These are phyloP conservation scores for Stephanodiscus minutulus DNA, from an alignment of 108 stramenopile genomes.

Conservation along the genomic window DNA sequence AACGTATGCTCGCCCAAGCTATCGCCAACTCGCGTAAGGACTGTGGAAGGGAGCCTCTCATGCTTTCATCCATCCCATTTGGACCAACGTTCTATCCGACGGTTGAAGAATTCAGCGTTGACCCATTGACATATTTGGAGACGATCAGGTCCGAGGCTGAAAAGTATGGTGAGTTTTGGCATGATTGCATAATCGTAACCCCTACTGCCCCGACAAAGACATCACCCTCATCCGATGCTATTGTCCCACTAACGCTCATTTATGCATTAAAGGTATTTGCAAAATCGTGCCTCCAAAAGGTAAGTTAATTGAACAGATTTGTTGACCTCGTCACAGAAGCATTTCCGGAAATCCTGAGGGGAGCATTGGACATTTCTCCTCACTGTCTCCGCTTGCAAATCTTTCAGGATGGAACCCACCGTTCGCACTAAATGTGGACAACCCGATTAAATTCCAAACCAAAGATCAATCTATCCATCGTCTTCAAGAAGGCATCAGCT, in stretches of 20 bases:
- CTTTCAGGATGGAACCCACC: slow-evolving; percentile 48
- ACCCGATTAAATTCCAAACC: slow-evolving; percentile 72
- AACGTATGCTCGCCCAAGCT: slow-evolving; percentile 72
- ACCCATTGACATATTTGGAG: slow-evolving; percentile 86
- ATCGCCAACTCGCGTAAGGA: slow-evolving; percentile 74
- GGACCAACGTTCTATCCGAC: slow-evolving; percentile 87
- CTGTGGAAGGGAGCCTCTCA: slow-evolving; percentile 16
- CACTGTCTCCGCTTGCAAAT: slow-evolving; percentile 11
- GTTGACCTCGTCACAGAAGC: not conserved
- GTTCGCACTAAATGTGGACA: slow-evolving; percentile 65
- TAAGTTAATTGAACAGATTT: slow-evolving; percentile 51
- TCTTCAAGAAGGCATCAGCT: slow-evolving; percentile 88
- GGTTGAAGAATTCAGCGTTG: slow-evolving; percentile 80
- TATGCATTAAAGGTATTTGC: slow-evolving; percentile 65
- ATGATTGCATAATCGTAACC: not conserved
- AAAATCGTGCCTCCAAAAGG: slow-evolving; percentile 97
- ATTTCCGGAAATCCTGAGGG: not conserved
- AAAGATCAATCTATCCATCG: slow-evolving; percentile 84
- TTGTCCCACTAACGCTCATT: not conserved
- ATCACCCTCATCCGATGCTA: not conserved
- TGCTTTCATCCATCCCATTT: slow-evolving; percentile 50
- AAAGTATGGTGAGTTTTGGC: slow-evolving; percentile 53
- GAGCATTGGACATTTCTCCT: slow-evolving; percentile 4
- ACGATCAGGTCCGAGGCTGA: slow-evolving; percentile 88
- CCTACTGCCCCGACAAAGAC: not conserved